phyloP scores from a whole-genome alignment of 2,329 filamentous ascomycete species.

The Gnomoniopsis smithogilvyi region DNA sequence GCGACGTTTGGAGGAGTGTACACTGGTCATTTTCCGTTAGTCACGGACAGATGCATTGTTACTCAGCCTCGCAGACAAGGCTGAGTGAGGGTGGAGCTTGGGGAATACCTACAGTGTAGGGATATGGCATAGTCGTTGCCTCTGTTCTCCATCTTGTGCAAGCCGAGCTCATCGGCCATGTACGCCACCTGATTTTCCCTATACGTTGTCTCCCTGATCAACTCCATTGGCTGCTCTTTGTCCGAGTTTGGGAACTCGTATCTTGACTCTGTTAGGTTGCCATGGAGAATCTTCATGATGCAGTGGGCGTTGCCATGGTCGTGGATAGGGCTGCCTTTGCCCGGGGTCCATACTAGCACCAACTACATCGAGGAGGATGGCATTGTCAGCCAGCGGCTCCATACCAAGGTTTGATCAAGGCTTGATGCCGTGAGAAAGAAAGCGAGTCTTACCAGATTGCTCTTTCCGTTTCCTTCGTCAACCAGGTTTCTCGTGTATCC shows the following conservation, averaged over 20 bases:
- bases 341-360: constrained; percentile 85
- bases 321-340: constrained; percentile 80
- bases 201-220: constrained; percentile 67
- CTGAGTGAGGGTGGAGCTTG: constrained; percentile 18
- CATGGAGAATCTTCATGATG: constrained; percentile 84
- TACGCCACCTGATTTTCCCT: constrained; percentile 75
- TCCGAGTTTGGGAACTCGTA: constrained; percentile 66
- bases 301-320: constrained; percentile 89
- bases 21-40: constrained; percentile 38
- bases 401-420: neutral
- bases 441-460: constrained; percentile 42
- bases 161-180: constrained; percentile 85
- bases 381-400: constrained; percentile 18
- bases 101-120: constrained; percentile 60
- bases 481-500: constrained; percentile 87
- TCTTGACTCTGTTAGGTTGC: constrained; percentile 75
- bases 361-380: constrained; percentile 49
- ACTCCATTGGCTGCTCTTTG: constrained; percentile 51
- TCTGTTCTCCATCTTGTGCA: constrained; percentile 79
- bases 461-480: constrained; percentile 75
- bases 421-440: neutral
- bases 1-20: constrained; percentile 90
- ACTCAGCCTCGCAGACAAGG: constrained; percentile 4
- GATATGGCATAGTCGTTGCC: constrained; percentile 77
- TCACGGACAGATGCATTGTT: neutral